A percentile compares a stretch with the other conserved stretches of the same genome.
Conservation (phyloP, 306 rosid species). For the Benincasa hispida region DNA sequence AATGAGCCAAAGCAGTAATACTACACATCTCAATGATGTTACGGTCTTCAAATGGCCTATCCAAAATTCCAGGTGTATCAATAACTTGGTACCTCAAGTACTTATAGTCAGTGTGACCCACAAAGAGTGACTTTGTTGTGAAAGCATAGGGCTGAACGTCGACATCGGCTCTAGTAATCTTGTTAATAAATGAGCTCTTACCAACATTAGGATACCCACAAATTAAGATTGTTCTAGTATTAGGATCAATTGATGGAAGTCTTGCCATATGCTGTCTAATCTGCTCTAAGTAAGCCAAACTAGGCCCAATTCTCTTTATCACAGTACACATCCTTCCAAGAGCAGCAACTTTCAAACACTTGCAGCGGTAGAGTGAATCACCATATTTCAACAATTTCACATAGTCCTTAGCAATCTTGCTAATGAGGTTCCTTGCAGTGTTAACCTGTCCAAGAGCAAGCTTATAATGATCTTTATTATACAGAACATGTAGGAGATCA, state of each 20-base stretch:
- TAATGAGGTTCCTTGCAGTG: conserved; percentile 69
- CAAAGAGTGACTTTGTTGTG: conserved; percentile 80
- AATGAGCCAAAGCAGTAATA: conserved; percentile 82
- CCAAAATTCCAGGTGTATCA: conserved; percentile 86
- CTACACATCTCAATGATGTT: conserved; percentile 94
- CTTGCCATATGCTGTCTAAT: conserved; percentile 90
- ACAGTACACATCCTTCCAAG: conserved; percentile 96
- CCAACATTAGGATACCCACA: conserved; percentile 95
- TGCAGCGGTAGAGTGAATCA: conserved; percentile 67
- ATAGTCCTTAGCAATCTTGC: conserved; percentile 70
- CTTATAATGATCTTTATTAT: conserved; percentile 90
- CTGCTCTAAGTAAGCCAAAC: conserved; percentile 85
- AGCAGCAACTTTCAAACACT: conserved; percentile 77
- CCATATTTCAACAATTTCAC: conserved; percentile 78
- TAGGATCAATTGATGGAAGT: conserved; percentile 79
- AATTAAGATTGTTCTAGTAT: conserved; percentile 58
- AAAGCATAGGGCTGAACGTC: conserved; percentile 92
- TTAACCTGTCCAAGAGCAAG: conserved; percentile 89
- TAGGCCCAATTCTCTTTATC: conserved; percentile 69
- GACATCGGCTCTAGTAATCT: conserved; percentile 81
- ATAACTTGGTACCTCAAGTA: conserved; percentile 85
- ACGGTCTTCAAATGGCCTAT: conserved; percentile 81
- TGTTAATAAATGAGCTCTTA: conserved; percentile 85
- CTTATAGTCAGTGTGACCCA: conserved; percentile 81
- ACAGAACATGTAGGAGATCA: conserved; percentile 73